Percentiles rank a stretch among this genome's conserved stretches.
phyloP scores from a whole-genome alignment of 106 monocot species.

The Triglochin maritima region DNA sequence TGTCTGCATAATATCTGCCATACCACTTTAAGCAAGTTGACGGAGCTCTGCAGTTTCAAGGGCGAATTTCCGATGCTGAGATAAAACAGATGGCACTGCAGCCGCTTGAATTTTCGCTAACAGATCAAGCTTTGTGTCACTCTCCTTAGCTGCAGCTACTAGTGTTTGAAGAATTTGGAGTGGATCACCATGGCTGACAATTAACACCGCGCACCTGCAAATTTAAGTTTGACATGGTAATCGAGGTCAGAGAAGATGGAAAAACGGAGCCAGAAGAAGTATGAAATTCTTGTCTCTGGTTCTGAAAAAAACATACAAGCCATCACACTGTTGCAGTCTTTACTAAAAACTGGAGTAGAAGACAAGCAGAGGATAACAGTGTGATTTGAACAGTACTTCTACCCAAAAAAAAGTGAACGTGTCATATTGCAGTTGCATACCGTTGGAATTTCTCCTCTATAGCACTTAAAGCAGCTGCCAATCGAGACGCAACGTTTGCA shows the following conservation, averaged over 20 bases:
- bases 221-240: background rate
- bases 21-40: background rate
- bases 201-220: constrained; percentile 52
- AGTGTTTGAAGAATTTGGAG: constrained; percentile 85
- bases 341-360: too few relatives aligned
- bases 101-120: constrained; percentile 31
- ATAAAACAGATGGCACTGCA: constrained; percentile 41
- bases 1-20: background rate
- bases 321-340: too few relatives aligned
- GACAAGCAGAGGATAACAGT: too few relatives aligned
- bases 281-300: background rate
- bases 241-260: background rate
- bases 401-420: too few relatives aligned
- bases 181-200: constrained; percentile 92
- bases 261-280: background rate
- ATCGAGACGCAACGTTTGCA: constrained; percentile 68
- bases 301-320: too few relatives aligned
- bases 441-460: constrained; percentile 58
- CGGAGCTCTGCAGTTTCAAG: background rate
- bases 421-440: constrained; percentile 12
- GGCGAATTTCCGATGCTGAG: constrained; percentile 55
- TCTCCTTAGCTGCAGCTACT: constrained; percentile 35
- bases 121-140: constrained; percentile 12
- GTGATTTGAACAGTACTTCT: too few relatives aligned
- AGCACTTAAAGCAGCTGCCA: constrained; percentile 33